Conservation (phyloP, 805 yeast genomes). For the Diddensiella caesifluorescens region DNA sequence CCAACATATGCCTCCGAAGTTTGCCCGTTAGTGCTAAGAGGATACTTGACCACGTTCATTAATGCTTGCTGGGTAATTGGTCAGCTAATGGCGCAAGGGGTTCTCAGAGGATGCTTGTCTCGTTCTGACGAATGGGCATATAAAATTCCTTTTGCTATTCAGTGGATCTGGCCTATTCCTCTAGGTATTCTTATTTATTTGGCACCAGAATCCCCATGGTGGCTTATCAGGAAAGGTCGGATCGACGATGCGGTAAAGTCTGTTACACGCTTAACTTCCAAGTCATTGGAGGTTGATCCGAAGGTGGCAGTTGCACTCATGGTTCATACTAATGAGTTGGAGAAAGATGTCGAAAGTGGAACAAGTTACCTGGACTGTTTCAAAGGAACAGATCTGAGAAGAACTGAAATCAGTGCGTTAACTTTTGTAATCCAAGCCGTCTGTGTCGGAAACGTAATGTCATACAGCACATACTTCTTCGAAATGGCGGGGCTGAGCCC, state of each 20-base stretch:
- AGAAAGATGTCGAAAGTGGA: slow-evolving; percentile 5
- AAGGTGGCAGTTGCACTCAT: slow-evolving; percentile 22
- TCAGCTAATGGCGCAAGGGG: slow-evolving; percentile 49
- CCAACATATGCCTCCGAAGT: slow-evolving; percentile 51
- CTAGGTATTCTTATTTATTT: slow-evolving; percentile 35
- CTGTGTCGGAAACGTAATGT: slow-evolving; percentile 29
- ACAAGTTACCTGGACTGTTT: slow-evolving; percentile 41
- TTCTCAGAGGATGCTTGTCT: slow-evolving; percentile 33
- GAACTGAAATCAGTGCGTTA: slow-evolving; percentile 33
- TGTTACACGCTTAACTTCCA: slow-evolving; percentile 34
- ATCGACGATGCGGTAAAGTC: slow-evolving; percentile 40
- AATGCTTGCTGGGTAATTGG: slow-evolving; percentile 54
- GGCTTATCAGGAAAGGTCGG: slow-evolving; percentile 43
- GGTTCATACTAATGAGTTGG: slow-evolving; percentile 34
- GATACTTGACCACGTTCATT: slow-evolving; percentile 45
- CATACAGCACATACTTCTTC: slow-evolving; percentile 45
- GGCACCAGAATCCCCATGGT: slow-evolving; percentile 55
- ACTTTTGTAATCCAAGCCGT: slow-evolving; percentile 24
- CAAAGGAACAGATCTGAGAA: slow-evolving; percentile 42
- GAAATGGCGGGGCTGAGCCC: slow-evolving; percentile 36
- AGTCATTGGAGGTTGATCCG: slow-evolving; percentile 6
- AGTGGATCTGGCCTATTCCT: slow-evolving; percentile 56
- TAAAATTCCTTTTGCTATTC: slow-evolving; percentile 51
- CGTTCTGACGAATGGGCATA: slow-evolving; percentile 38
- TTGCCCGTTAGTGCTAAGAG: slow-evolving; percentile 45